Conservation (phyloP, 139 green algal genomes). For the Pycnococcus provasolii region DNA sequence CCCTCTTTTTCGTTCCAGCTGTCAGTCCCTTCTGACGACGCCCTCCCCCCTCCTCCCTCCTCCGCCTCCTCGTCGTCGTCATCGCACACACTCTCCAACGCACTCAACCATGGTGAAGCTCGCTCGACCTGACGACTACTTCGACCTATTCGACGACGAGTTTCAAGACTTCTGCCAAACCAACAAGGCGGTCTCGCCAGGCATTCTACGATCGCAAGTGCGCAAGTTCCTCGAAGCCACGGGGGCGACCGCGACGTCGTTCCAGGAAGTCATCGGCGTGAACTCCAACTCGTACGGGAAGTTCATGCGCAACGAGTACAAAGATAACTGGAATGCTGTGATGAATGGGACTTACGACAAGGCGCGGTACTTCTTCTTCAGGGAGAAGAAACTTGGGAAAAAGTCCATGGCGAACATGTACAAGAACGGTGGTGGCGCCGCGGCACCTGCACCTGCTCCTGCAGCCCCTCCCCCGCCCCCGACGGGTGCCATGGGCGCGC, state of each 20-base stretch:
- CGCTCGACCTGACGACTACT: not conserved
- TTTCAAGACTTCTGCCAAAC: not conserved
- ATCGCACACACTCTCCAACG: no score
- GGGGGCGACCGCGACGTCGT: not conserved
- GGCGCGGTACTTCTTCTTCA: constrained; percentile 7
- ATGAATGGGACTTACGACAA: not conserved
- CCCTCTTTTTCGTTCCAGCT: no score
- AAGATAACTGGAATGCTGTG: not conserved
- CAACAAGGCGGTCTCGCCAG: not conserved
- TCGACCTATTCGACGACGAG: constrained; percentile 3
- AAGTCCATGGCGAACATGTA: not conserved
- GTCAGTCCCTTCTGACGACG: no score
- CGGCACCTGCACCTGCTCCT: not conserved
- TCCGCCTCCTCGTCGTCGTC: no score
- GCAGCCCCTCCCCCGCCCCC: not conserved
- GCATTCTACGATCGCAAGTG: not conserved
- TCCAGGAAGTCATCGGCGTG: not conserved
- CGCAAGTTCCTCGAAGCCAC: not conserved
- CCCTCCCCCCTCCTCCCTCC: no score
- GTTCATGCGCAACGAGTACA: constrained; percentile 4
- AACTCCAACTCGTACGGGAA: not conserved
- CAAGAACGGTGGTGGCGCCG: not conserved
- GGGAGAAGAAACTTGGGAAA: constrained; percentile 3
- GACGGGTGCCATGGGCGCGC: not conserved
- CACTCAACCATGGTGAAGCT: not conserved